Percentiles rank a stretch among this genome's conserved stretches.
phyloP scores from a whole-genome alignment of 2,329 filamentous ascomycete species.

The Fusarium mangiferae region DNA sequence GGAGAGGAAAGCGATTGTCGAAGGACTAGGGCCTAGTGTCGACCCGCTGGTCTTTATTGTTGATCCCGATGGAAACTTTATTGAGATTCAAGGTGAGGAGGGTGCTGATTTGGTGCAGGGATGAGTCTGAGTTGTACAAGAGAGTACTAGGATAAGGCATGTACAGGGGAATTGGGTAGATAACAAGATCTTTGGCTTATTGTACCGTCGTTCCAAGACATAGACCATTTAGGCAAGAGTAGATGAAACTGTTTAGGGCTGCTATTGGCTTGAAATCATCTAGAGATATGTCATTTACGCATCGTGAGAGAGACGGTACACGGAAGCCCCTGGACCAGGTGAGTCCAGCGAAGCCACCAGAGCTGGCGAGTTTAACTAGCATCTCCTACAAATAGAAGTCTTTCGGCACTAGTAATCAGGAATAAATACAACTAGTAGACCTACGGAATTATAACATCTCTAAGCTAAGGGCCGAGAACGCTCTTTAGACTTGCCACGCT shows the following conservation, averaged over 20 bases:
- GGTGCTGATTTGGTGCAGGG: background rate
- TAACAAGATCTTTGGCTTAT: background rate
- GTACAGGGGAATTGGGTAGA: too few relatives aligned
- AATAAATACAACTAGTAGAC: background rate
- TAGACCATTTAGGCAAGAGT: rapidly evolving
- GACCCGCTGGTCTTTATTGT: background rate
- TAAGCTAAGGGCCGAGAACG: background rate
- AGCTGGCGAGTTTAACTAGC: background rate
- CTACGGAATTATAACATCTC: background rate
- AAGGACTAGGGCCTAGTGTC: background rate
- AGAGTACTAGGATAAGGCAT: too few relatives aligned
- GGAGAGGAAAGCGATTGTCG: background rate
- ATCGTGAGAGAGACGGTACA: background rate
- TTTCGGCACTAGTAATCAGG: background rate
- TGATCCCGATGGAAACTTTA: constrained; percentile 14
- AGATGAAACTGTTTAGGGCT: background rate
- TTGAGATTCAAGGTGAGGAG: constrained; percentile 9
- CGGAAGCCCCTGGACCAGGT: background rate
- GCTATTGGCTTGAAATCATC: background rate
- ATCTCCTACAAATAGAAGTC: background rate
- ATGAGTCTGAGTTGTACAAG: background rate
- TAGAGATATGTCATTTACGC: background rate
- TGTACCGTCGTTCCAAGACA: background rate
- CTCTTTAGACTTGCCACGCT: background rate
- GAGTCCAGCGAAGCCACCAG: too few relatives aligned